Percentiles rank a stretch among this genome's conserved stretches.
Conservation (phyloP, 192 early-diverging fungal genomes). For the Coemansia sp. region DNA sequence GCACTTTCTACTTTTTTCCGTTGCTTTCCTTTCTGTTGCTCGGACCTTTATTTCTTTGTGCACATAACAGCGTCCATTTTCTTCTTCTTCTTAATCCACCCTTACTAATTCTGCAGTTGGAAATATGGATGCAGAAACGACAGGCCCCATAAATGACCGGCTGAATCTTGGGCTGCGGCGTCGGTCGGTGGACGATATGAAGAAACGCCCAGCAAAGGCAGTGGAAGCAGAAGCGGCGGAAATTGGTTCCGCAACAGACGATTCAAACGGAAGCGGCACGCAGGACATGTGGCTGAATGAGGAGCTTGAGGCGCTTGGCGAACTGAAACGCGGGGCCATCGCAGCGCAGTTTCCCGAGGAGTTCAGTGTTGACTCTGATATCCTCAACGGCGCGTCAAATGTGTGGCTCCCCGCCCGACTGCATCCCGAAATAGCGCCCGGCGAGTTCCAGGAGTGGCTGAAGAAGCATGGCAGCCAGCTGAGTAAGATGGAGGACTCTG, state of each 20-base stretch:
- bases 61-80: background rate
- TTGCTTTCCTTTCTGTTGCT: background rate
- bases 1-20: background rate
- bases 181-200: conserved; percentile 16
- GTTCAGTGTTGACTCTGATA: conserved; percentile 49
- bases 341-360: conserved; percentile 58
- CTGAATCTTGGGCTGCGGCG: conserved; percentile 8
- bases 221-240: conserved; percentile 2
- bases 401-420: conserved; percentile 61
- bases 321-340: conserved; percentile 55
- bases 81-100: background rate
- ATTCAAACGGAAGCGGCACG: conserved; percentile 1
- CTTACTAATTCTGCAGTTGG: background rate
- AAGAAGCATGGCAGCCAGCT: conserved; percentile 52
- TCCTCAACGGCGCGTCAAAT: conserved; percentile 44
- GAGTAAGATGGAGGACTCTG: conserved; percentile 37
- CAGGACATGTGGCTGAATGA: conserved; percentile 33
- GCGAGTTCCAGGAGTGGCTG: conserved; percentile 57
- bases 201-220: conserved; percentile 8
- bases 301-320: conserved; percentile 53
- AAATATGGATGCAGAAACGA: conserved; percentile 3
- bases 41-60: background rate
- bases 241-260: background rate
- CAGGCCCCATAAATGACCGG: background rate
- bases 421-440: conserved; percentile 60